Evolutionary conservation across 2,329 filamentous ascomycete genomes (phyloP).

Genomic region (Ambrosiella xylebori): DNA sequence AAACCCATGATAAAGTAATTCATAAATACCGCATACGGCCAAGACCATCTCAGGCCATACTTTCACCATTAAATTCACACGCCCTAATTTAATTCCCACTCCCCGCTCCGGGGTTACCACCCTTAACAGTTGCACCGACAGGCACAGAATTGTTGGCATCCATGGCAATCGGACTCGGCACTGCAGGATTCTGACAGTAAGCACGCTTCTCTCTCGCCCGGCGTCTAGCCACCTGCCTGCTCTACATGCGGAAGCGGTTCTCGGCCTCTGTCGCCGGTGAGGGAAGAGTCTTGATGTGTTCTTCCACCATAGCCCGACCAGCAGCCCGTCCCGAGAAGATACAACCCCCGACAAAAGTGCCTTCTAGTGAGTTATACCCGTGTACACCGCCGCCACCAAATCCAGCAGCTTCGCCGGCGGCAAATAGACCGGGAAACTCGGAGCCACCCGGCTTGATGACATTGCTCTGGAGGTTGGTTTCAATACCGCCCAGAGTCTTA

Average conservation of each 20-base stretch:
- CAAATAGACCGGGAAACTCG: slow-evolving; percentile 37
- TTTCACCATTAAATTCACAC: too few species aligned
- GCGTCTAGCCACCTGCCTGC: background rate
- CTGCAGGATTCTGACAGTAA: background rate
- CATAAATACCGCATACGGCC: too few species aligned
- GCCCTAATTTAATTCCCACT: too few species aligned
- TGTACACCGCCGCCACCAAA: slow-evolving; percentile 47
- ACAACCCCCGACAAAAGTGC: slow-evolving; percentile 44
- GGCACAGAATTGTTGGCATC: too few species aligned
- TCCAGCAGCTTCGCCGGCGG: slow-evolving; percentile 41
- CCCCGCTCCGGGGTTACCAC: too few species aligned
- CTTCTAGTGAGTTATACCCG: slow-evolving; percentile 44
- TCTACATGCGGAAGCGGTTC: background rate
- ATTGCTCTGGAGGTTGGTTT: slow-evolving; percentile 40
- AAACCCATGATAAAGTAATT: background rate
- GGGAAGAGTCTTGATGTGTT: slow-evolving; percentile 16
- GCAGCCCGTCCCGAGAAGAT: slow-evolving; percentile 44
- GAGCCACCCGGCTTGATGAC: slow-evolving; percentile 32
- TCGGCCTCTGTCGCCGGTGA: background rate
- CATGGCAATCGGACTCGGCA: background rate
- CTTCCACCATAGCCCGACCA: slow-evolving; percentile 35
- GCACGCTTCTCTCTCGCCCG: background rate
- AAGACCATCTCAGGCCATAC: too few species aligned
- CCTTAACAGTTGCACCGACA: too few species aligned
- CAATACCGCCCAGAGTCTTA: slow-evolving; percentile 42